Evolutionary conservation across 305 asterid species (phyloP), one percentile per base, ranked within the genome.

Genomic region (Nicotiana rustica): DNA sequence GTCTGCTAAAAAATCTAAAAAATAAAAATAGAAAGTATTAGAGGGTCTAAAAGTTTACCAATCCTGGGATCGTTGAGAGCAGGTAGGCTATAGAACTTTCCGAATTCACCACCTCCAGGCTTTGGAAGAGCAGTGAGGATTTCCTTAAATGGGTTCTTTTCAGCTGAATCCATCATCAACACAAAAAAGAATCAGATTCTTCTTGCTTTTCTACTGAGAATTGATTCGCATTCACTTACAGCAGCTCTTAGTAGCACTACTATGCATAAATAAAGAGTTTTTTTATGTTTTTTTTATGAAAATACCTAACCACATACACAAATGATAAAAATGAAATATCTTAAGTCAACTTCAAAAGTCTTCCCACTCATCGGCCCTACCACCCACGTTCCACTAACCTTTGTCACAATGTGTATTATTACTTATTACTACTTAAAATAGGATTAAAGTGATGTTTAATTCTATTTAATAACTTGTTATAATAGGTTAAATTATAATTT

Each of bases 71-170:
- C 98, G 52, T 93, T 95, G 5, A 95, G 88, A 85, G 97, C 95
- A 70, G 98, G 94, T 70, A 95, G 91, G 87, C 98, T 92, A 84
- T 93, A 95, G 89, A 90, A 93, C 86, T 95, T 95, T 49, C 98
- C 98, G 18, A 95, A 95, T 88, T 95, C 98, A 67, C 98, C 97
- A 67, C 98, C 98, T 21, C 97, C 95, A 1, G 97, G 97, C 91
- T 93, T 95, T 49, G 97, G 98, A 73, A 95, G 97, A 77, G 91
- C 80, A 77, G 97, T 93, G 82, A 95, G 87, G 59, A 91, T 93
- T 85, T 91, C 96, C 84, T 92, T 92, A 94, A 95, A 93, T 69
- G 93, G 89, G 85, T 93, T 91, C 31, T 76, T 62, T 86, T 90
- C 96, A 82, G 98, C 86, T 61, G 80, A 55, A 31, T 76, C 31